Evolutionary conservation across 2,329 filamentous ascomycete species (phyloP).

Genomic region (Basipetospora sp.): DNA sequence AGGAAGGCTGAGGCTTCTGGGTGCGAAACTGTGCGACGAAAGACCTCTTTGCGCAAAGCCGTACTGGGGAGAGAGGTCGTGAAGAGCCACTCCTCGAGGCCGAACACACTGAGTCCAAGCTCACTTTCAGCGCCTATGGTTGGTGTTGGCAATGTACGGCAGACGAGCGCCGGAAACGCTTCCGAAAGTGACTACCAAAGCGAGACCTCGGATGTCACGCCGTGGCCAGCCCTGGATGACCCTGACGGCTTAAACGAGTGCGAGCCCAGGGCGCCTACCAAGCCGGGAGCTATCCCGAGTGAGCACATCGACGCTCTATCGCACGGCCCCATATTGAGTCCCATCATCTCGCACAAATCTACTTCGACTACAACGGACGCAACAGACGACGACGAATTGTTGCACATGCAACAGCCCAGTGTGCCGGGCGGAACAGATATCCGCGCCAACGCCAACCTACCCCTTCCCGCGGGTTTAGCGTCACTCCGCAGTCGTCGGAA

Average conservation of each 20-base stretch:
- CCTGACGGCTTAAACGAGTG: conserved; percentile 2
- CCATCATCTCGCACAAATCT: conserved; percentile 48
- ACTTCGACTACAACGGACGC: conserved; percentile 52
- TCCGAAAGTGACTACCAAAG: conserved; percentile 1
- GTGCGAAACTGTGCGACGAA: background rate
- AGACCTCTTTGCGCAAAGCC: conserved; percentile 3
- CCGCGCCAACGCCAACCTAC: conserved; percentile 22
- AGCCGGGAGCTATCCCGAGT: conserved; percentile 11
- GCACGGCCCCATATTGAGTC: conserved; percentile 20
- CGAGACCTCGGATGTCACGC: conserved; percentile 6
- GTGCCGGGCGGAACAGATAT: conserved; percentile 26
- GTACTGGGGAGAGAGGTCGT: conserved; percentile 4
- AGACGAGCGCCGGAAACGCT: background rate
- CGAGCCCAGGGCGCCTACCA: conserved; percentile 7
- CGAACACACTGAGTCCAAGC: too few species aligned
- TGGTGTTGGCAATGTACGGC: too few species aligned
- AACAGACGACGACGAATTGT: conserved; percentile 65
- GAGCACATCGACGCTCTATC: conserved; percentile 4
- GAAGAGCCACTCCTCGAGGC: background rate
- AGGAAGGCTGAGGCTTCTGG: too few species aligned
- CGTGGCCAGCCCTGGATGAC: conserved; percentile 8
- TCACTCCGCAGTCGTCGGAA: conserved; percentile 41
- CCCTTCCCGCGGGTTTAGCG: conserved; percentile 43
- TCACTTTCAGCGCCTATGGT: too few species aligned
- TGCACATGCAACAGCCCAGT: conserved; percentile 43